phyloP scores from a whole-genome alignment of 208 protist genomes.

The Leptomonas pyrrhocoris region DNA sequence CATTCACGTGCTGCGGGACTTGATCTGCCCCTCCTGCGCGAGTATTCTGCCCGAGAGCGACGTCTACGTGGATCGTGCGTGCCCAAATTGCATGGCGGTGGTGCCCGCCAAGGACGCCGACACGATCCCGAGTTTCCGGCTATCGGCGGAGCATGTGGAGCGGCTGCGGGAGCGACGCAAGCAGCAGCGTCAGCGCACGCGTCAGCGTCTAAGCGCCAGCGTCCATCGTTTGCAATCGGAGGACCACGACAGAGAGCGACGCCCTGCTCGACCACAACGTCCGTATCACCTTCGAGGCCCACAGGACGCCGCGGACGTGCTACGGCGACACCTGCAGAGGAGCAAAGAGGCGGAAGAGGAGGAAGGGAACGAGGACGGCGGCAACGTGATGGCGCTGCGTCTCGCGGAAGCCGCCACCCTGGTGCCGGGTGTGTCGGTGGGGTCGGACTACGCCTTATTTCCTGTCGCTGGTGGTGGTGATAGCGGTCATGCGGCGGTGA shows the following conservation, averaged over 20 bases:
- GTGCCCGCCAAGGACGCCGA: conserved; percentile 59
- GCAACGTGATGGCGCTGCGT: conserved; percentile 38
- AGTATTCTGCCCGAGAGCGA: conserved; percentile 60
- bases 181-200: conserved; percentile 36
- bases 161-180: conserved; percentile 53
- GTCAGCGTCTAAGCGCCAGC: conserved; percentile 45
- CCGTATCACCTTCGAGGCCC: conserved; percentile 31
- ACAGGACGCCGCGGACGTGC: conserved; percentile 47
- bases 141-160: conserved; percentile 68
- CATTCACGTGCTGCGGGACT: conserved; percentile 71
- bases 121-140: conserved; percentile 67
- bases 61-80: conserved; percentile 69
- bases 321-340: conserved; percentile 25
- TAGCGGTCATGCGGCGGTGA: conserved; percentile 12
- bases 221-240: conserved; percentile 34
- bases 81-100: conserved; percentile 68
- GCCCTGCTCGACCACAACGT: conserved; percentile 25
- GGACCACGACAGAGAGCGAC: neutral
- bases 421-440: conserved; percentile 23
- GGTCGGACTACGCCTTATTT: conserved; percentile 32
- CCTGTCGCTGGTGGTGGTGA: neutral
- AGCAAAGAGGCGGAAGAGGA: neutral
- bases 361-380: neutral
- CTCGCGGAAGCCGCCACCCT: conserved; percentile 29
- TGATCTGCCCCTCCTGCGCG: conserved; percentile 75